Conservation (phyloP, 2,329 filamentous ascomycete species). For the Gyromitra esculenta region DNA sequence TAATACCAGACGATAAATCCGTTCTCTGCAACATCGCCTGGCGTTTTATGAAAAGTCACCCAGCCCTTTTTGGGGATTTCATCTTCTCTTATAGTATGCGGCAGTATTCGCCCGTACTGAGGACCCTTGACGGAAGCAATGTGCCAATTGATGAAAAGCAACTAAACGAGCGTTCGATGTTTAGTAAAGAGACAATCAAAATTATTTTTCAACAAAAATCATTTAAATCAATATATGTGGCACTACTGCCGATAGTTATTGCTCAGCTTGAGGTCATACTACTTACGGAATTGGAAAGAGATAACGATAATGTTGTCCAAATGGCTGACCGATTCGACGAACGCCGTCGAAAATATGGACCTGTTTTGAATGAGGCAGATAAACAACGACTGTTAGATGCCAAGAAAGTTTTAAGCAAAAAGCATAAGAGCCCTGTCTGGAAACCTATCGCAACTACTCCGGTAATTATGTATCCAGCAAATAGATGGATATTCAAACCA, state of each 20-base stretch:
- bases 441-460: neutral
- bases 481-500: constrained; percentile 22
- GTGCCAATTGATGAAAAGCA: neutral
- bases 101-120: neutral
- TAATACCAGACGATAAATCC: neutral
- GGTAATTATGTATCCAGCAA: neutral
- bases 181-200: constrained; percentile 11
- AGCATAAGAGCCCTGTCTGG: constrained; percentile 8
- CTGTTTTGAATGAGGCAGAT: neutral
- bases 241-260: constrained; percentile 26
- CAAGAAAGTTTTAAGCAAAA: neutral
- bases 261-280: constrained; percentile 33
- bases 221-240: neutral
- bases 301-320: neutral
- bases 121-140: neutral
- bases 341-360: neutral
- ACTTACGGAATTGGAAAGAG: constrained; percentile 25
- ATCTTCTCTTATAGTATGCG: constrained; percentile 19
- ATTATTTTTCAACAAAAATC: constrained; percentile 13
- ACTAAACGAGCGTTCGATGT: neutral
- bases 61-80: constrained; percentile 36
- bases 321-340: constrained; percentile 22
- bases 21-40: constrained; percentile 1
- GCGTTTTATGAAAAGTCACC: constrained; percentile 7
- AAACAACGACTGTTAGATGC: neutral